Base-by-base conservation (phyloP, 2,329 filamentous ascomycete genomes). In the Pleurostoma richardsiae region DNA sequence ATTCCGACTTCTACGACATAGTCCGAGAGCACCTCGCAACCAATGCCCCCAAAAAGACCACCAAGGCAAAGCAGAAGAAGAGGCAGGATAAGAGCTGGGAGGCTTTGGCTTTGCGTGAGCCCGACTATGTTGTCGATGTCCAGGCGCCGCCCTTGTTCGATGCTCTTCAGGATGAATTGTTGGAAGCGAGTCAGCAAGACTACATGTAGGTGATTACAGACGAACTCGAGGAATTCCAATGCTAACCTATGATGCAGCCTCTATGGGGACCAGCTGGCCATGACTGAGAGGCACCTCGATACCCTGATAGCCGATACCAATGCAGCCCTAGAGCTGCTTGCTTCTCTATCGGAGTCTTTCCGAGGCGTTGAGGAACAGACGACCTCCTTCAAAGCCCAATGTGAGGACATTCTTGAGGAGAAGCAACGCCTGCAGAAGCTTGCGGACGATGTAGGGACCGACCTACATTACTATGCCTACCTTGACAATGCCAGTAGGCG, bases 401-500 rank as follows among this genome's bases (percentile, higher is more conserved):
- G 94, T 67, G 90, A 96, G 61, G 87, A 89, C 47, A 76, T 99
- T 3, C 71, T 97, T 30, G 74, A 80, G 1, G 91, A 96, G 57
- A 90, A 97, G 68, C 82, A 79, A 56, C 82, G 88, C 28, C 76
- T 96, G 39, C 83, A 88, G 51, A 79, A 77, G 54, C 77, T 99
- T 39, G 90, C 90, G 3, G 82, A 95, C 54, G 85, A 90, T 49
- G 86, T 99, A 47, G 86, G 88, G 29, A 87, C 88, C 28, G 95
- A 96, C 56, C 73, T 96, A n/a, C 85, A 91, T 60, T 96, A 95
- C 67, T 99, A 99, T 65, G 82, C 87, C 26, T 96, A 96, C 61
- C 77, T 99, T 5, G 94, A 99, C 53, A 90, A 86, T 41, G 90
- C 92, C 50, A 96, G 90, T 0, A 80, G 91, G 46, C 81, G 90